A percentile compares a stretch with the other conserved stretches of the same genome.
Conservation (phyloP, 139 green algal genomes). For the Chlorella sp. region DNA sequence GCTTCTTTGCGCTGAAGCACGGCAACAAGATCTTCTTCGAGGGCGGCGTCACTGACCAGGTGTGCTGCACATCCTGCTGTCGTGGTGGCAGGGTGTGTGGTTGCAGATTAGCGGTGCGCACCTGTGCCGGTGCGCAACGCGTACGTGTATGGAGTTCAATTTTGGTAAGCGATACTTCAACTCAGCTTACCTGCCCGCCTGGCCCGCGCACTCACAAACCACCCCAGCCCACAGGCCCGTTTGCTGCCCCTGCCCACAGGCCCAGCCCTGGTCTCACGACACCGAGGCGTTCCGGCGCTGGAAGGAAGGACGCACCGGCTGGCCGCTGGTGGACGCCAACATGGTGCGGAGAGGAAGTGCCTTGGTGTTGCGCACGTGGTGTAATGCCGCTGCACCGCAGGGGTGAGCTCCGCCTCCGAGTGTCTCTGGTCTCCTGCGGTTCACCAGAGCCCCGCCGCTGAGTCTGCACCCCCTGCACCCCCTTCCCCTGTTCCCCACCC, state of each 20-base stretch:
- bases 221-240: no score
- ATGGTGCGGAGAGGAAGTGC: conserved; percentile 64
- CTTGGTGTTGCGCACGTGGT: no score
- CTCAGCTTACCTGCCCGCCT: neutral
- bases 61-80: neutral
- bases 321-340: conserved; percentile 97
- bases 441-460: no score
- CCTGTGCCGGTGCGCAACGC: neutral
- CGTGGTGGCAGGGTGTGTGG: neutral
- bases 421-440: no score
- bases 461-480: no score
- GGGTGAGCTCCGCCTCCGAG: no score
- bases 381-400: no score
- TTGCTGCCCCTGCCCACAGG: neutral
- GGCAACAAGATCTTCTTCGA: conserved; percentile 89
- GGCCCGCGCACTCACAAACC: no score
- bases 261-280: conserved; percentile 56
- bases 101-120: no score
- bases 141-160: no score
- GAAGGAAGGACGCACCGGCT: conserved; percentile 84
- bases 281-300: conserved; percentile 71
- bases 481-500: no score
- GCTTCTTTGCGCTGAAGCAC: conserved; percentile 91
- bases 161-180: neutral
- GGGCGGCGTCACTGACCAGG: conserved; percentile 43